A percentile compares a stretch with the other conserved stretches of the same genome.
Evolutionary conservation across 2,329 filamentous ascomycete species (phyloP).

Genomic region (Calonectria fujianensis): DNA sequence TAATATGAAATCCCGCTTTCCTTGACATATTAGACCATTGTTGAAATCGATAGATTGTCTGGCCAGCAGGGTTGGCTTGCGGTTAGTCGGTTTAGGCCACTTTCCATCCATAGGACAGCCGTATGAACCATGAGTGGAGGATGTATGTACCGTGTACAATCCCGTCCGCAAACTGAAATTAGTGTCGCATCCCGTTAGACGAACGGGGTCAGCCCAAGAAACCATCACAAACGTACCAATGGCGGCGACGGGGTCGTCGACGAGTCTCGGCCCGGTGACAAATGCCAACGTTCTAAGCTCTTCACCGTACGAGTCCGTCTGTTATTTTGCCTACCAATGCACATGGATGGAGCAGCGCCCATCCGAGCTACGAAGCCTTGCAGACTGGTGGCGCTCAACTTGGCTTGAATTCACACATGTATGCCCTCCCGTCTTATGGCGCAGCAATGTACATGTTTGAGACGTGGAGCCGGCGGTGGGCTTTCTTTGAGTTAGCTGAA

Average conservation of each 20-base stretch:
- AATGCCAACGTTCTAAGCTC: conserved; percentile 40
- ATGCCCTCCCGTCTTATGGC: conserved; percentile 3
- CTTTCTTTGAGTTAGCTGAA: conserved; percentile 8
- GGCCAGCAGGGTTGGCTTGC: conserved; percentile 15
- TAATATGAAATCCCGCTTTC: neutral
- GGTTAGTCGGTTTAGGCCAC: conserved; percentile 15
- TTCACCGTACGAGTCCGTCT: conserved; percentile 33
- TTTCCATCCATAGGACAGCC: conserved; percentile 19
- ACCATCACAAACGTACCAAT: conserved; percentile 51
- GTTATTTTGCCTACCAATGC: conserved; percentile 30
- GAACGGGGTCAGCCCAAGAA: conserved; percentile 24
- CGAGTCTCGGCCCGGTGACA: conserved; percentile 43
- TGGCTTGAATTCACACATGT: conserved; percentile 11
- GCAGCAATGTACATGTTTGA: conserved; percentile 11
- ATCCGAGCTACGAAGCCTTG: conserved; percentile 31
- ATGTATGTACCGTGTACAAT: conserved; percentile 21
- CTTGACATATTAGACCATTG: conserved; percentile 22
- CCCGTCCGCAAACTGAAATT: conserved; percentile 30
- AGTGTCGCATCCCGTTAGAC: conserved; percentile 25
- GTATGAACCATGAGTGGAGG: conserved; percentile 6
- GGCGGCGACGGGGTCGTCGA: conserved; percentile 34
- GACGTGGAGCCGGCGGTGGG: conserved; percentile 10
- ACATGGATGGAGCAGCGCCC: conserved; percentile 24
- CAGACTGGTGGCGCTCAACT: conserved; percentile 28
- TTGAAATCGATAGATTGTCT: conserved; percentile 22